Conservation (phyloP, 768 basidiomycete genomes). For the Rhodocollybia butyracea region DNA sequence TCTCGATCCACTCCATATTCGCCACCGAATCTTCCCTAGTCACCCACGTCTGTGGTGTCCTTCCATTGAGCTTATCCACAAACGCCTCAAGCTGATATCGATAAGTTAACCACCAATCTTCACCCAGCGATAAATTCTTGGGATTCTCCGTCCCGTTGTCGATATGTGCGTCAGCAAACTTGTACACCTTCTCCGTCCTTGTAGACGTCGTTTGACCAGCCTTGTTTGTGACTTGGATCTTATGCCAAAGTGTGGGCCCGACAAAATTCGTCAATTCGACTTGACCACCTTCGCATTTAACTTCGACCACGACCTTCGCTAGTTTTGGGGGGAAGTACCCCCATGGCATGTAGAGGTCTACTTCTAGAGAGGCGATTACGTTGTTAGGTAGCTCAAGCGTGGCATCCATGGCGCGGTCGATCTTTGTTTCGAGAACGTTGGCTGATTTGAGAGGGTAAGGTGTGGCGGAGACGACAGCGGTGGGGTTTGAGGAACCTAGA, state of each 20-base stretch:
- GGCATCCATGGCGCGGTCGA: slow-evolving; percentile 42
- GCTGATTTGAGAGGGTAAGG: slow-evolving; percentile 10
- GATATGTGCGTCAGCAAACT: slow-evolving; percentile 16
- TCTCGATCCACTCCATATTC: slow-evolving; percentile 45
- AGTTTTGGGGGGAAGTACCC: slow-evolving; percentile 38
- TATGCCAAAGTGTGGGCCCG: slow-evolving; percentile 42
- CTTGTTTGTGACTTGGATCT: slow-evolving; percentile 34
- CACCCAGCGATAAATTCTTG: slow-evolving; percentile 32
- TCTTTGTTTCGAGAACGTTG: slow-evolving; percentile 24
- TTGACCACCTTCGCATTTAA: slow-evolving; percentile 33
- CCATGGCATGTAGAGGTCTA: slow-evolving; percentile 31
- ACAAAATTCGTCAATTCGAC: slow-evolving; percentile 38
- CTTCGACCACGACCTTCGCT: slow-evolving; percentile 17
- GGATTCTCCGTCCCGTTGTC: not conserved
- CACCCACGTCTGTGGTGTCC: slow-evolving; percentile 40
- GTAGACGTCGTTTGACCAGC: slow-evolving; percentile 13
- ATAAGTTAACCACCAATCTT: slow-evolving; percentile 50
- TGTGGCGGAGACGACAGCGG: slow-evolving; percentile 23
- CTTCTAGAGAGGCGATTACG: slow-evolving; percentile 34
- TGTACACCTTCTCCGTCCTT: slow-evolving; percentile 43
- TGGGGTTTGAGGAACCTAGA: slow-evolving; percentile 22
- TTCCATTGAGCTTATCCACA: slow-evolving; percentile 45
- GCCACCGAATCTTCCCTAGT: slow-evolving; percentile 35
- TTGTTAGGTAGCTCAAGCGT: slow-evolving; percentile 38
- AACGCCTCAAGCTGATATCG: slow-evolving; percentile 57